Evolutionary conservation across 1,284 basidiomycete species (phyloP).

Genomic region (Papiliotrema laurentii): DNA sequence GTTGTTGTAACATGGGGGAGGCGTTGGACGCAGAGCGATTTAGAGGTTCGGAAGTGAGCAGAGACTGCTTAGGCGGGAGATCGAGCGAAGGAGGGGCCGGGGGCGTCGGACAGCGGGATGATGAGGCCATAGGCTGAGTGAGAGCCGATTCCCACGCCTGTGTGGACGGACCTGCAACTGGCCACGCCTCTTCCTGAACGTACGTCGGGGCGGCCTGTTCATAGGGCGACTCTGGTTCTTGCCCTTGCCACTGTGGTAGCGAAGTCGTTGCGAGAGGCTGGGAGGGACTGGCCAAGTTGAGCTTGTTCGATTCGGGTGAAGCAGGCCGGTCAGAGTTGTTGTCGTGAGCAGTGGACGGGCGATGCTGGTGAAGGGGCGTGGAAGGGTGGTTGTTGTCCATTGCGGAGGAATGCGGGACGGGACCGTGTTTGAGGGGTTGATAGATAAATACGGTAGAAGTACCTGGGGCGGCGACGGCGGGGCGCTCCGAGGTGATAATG

Average conservation of each 20-base stretch:
- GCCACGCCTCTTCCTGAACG: slow-evolving; percentile 8
- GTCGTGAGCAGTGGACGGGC: slow-evolving; percentile 4
- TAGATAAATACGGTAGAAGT: too few species aligned
- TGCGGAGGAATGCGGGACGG: too few species aligned
- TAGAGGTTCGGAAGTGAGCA: slow-evolving; percentile 31
- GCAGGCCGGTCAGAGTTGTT: neutral
- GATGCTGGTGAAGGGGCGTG: slow-evolving; percentile 10
- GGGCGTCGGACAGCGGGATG: slow-evolving; percentile 12
- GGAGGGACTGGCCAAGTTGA: neutral
- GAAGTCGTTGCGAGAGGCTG: neutral
- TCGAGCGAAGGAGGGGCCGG: slow-evolving; percentile 4
- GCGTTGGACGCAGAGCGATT: slow-evolving; percentile 12
- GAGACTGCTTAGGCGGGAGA: slow-evolving; percentile 3
- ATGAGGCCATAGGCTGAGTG: slow-evolving; percentile 11
- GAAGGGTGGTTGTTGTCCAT: slow-evolving; percentile 27
- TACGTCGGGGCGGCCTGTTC: neutral
- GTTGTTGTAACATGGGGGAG: neutral
- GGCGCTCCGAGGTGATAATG: too few species aligned
- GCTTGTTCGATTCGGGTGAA: slow-evolving; percentile 1
- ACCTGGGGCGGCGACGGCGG: too few species aligned
- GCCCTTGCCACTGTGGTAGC: neutral
- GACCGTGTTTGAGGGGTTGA: too few species aligned
- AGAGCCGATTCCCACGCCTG: slow-evolving; percentile 4
- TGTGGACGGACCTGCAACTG: slow-evolving; percentile 2
- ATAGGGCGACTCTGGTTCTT: neutral